Base-by-base conservation (phyloP, 257 asterid genomes). In the Rauvolfia tetraphylla region DNA sequence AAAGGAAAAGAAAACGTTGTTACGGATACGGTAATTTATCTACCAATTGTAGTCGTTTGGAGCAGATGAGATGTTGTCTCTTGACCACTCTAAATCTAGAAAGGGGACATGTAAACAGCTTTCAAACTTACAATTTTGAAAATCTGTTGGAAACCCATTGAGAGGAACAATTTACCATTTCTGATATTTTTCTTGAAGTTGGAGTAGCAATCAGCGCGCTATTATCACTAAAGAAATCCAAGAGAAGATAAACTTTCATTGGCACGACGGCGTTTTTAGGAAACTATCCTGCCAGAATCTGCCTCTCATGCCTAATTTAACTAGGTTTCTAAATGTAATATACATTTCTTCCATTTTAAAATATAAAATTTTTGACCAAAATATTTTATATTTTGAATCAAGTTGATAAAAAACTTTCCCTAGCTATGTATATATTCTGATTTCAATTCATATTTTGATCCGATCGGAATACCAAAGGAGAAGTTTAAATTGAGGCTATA, bases 81-180 rank as follows among this genome's bases (percentile, higher is more conserved):
- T 65, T 65, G 48, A 34, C 46, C 71, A 23, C 63, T 9, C 63
- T 23, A 56, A 13, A 56, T 56, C 7, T 56, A n/a, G 31, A 56
- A 56, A n/a, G 63, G 14, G 31, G 31, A 56, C 63, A 65, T 36
- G 1, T 18, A 63, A 34, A 33, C 42, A 63, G 70, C 44, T 63
- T 18, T 63, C 70, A 34, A 62, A 17, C 44, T 63, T 63, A 13
- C 34, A 12, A 15, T 63, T 63, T 39, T 18, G 42, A 34, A 63
- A 33, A 63, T 63, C 27, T 63, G n/a, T 34, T 18, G 49, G 71
- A 66, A 66, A 66, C 49, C 71, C 49, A 66, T 66, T 66, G 71
- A 66, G 39, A 66, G 71, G 14, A 66, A 66, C 71, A 18, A 10
- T 36, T 66, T 36, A 66, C 25, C 48, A 29, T 31, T 62, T 62